Conservation (phyloP, 805 yeast species). For the Tetrapisispora pingtungensis region DNA sequence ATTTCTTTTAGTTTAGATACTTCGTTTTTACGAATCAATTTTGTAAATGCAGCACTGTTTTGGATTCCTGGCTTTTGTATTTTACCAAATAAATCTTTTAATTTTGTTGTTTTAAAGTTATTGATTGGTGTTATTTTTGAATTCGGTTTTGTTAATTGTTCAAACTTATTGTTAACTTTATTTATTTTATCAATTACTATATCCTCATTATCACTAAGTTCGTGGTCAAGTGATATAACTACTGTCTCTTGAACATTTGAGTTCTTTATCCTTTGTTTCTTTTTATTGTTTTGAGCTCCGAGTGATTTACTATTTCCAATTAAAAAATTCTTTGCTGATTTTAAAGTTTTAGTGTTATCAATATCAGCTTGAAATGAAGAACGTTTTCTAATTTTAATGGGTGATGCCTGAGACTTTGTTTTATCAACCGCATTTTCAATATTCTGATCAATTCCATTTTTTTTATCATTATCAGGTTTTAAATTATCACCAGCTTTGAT, state of each 20-base stretch:
- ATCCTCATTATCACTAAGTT: slow-evolving; percentile 4
- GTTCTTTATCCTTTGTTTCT: background rate
- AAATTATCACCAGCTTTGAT: slow-evolving; percentile 1
- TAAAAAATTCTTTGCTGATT: slow-evolving; percentile 2
- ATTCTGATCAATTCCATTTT: background rate
- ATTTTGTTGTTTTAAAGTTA: slow-evolving; percentile 16
- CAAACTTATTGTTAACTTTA: slow-evolving; percentile 3
- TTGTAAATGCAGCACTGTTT: background rate
- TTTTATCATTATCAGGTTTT: background rate
- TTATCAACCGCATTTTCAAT: background rate
- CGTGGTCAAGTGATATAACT: slow-evolving; percentile 6
- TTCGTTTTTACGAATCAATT: slow-evolving; percentile 5
- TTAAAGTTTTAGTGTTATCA: background rate
- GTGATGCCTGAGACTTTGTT: slow-evolving; percentile 5
- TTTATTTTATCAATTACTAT: background rate
- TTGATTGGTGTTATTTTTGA: slow-evolving; percentile 8
- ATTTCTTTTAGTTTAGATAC: slow-evolving; percentile 13
- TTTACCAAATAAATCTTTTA: slow-evolving; percentile 16
- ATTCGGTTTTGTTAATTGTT: slow-evolving; percentile 5
- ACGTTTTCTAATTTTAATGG: slow-evolving; percentile 3
- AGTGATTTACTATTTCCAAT: background rate
- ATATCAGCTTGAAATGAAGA: slow-evolving; percentile 6
- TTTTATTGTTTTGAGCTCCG: background rate
- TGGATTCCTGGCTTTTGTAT: slow-evolving; percentile 5
- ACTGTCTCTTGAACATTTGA: background rate